phyloP scores from a whole-genome alignment of 768 basidiomycete genomes.

The Pulveroboletus sp. region DNA sequence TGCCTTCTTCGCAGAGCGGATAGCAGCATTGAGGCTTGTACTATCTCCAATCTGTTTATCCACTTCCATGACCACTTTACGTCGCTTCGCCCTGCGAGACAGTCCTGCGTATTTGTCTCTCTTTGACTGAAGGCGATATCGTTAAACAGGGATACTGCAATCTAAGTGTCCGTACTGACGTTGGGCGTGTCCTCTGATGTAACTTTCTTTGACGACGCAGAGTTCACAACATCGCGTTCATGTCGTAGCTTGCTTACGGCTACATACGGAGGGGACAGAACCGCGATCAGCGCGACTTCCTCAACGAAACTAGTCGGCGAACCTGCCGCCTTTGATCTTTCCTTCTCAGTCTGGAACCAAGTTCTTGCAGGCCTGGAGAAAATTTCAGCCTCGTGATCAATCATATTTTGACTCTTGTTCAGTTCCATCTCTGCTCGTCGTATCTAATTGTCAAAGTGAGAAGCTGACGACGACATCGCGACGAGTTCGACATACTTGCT shows the following conservation, averaged over 20 bases:
- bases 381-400: conserved; percentile 91
- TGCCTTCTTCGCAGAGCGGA: conserved; percentile 84
- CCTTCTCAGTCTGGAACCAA: conserved; percentile 94
- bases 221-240: conserved; percentile 45
- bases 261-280: conserved; percentile 26
- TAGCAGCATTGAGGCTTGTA: conserved; percentile 60
- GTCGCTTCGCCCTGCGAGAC: conserved; percentile 80
- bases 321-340: conserved; percentile 82
- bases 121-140: conserved; percentile 47
- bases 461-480: not conserved
- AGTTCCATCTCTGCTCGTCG: conserved; percentile 94
- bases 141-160: conserved; percentile 4
- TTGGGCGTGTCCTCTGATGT: conserved; percentile 33
- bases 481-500: conserved; percentile 50
- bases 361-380: conserved; percentile 89
- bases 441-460: conserved; percentile 43
- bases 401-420: conserved; percentile 90
- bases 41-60: conserved; percentile 60
- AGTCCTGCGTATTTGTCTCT: conserved; percentile 78
- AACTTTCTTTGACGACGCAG: conserved; percentile 36
- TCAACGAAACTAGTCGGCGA: not conserved
- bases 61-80: conserved; percentile 81
- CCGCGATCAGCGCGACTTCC: conserved; percentile 4
- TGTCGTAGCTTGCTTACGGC: conserved; percentile 75
- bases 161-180: conserved; percentile 27